Evolutionary conservation across 1,284 basidiomycete genomes (phyloP), one percentile per base, ranked within the genome.

Genomic region (Xanthoconium separans): DNA sequence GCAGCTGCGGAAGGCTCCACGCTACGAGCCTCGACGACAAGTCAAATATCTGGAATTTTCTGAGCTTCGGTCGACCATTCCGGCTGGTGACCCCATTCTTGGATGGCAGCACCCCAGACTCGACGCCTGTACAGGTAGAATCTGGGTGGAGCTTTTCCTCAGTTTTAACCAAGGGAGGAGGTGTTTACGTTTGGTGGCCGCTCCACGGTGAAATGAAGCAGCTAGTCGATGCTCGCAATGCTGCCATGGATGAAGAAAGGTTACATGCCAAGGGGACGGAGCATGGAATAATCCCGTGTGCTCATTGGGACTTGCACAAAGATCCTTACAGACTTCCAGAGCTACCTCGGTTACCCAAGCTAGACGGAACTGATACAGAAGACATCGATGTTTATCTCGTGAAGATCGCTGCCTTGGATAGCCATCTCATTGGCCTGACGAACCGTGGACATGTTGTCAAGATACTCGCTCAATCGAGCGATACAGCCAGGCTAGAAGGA

Each of bases 131-230:
- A 2, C 91, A 93, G 67, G 76, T 92, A 30, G 87, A 86, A 65
- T 87, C 87, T 55, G 93, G 93, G n/a, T 94, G 91, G 93, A 59
- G 65, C 6, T 88, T 87, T 69, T 87, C 85, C 8, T 79, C 85
- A 3, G 76, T 84, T 33, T 81, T 95, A 56, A 87, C 86, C 3
- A 75, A 79, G 49, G 76, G 79, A 6, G 91, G 91, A 2, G 78
- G 83, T 34, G 82, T 92, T 33, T 80, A 86, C 58, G 81, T 89
- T 8, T 93, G 86, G 83, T 93, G 84, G 82, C 91, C 91, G 1
- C 79, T 80, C 59, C 66, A 67, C 5, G 79, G 77, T 15, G 65
- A 55, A 18, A 74, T 83, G 70, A 64, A 61, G 20, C 57, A 70
- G 9, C 58, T 59, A 6, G 68, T 83, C 31, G 64, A 70, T 31